A percentile compares a stretch with the other conserved stretches of the same genome.
Evolutionary conservation across 805 yeast species (phyloP).

Genomic region (Saccharomycopsis olivae): DNA sequence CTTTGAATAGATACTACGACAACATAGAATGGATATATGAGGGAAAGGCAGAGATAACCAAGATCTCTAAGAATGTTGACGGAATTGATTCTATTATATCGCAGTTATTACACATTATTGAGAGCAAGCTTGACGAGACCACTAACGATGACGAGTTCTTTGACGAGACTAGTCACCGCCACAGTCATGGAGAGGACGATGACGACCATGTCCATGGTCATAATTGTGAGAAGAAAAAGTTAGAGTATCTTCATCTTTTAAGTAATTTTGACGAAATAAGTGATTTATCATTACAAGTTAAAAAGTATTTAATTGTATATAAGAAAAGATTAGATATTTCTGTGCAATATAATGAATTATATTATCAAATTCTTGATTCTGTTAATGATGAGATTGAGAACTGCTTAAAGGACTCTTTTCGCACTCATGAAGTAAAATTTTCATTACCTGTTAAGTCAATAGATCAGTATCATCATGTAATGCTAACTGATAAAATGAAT

Average conservation of each 20-base stretch:
- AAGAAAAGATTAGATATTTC: constrained; percentile 24
- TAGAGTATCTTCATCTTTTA: constrained; percentile 18
- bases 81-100: constrained; percentile 21
- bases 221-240: constrained; percentile 11
- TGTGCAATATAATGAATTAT: constrained; percentile 25
- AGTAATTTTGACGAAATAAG: constrained; percentile 22
- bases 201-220: constrained; percentile 2
- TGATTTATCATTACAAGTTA: constrained; percentile 23
- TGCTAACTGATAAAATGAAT: constrained; percentile 1
- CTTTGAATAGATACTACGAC: constrained; percentile 16
- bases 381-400: constrained; percentile 24
- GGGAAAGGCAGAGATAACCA: constrained; percentile 21
- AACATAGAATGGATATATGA: constrained; percentile 23
- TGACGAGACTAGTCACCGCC: constrained; percentile 1
- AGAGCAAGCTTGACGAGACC: constrained; percentile 16
- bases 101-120: constrained; percentile 21
- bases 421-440: constrained; percentile 21
- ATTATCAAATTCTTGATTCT: constrained; percentile 24
- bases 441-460: constrained; percentile 18
- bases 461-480: background rate
- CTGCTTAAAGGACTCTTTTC: constrained; percentile 20
- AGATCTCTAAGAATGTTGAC: constrained; percentile 19
- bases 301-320: constrained; percentile 19
- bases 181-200: background rate
- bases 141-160: constrained; percentile 7